Base-by-base conservation (phyloP, 148 eudicot species). In the Mesembryanthemum crystallinum region DNA sequence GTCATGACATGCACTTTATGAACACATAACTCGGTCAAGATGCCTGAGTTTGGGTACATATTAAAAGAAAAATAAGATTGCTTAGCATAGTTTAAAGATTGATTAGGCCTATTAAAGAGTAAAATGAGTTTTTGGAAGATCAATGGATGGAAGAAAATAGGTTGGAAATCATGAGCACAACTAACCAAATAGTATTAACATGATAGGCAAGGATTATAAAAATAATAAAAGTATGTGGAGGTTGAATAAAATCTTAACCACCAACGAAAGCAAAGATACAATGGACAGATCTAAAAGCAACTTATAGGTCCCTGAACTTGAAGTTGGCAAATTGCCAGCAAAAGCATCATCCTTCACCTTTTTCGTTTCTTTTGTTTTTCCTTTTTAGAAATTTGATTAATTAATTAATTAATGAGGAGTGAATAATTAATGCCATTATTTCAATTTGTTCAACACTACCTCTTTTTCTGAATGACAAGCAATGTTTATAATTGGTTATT, bases 391-490 rank as follows among this genome's bases (percentile, higher is more conserved):
- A n/a, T n/a, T n/a, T n/a, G n/a, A n/a, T n/a, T n/a, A n/a, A n/a
- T n/a, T n/a, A n/a, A n/a, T n/a, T n/a, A n/a, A n/a, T n/a, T n/a
- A n/a, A n/a, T n/a, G n/a, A n/a, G n/a, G n/a, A n/a, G n/a, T n/a
- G n/a, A n/a, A n/a, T n/a, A n/a, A n/a, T n/a, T n/a, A n/a, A n/a
- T n/a, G 20, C 1, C 14, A 33, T 33, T 11, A 1, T 65, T 65
- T 37, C 25, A 62, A 62, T 17, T 63, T 14, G 37, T 20, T 30
- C 13, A 24, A 64, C 68, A 32, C 7, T 1, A 3, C 42, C 45
- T 24, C n/a, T 60, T 12, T 64, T 64, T 35, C 68, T 33, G 15
- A 64, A 33, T 35, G 45, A 64, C 68, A 64, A 64, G 68, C 43
- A 39, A 39, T 39, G 43, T 4, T 33, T 18, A 17, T 64, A 11